Base-by-base conservation (phyloP, 345 rosid species). In the Aethionema arabicum region DNA sequence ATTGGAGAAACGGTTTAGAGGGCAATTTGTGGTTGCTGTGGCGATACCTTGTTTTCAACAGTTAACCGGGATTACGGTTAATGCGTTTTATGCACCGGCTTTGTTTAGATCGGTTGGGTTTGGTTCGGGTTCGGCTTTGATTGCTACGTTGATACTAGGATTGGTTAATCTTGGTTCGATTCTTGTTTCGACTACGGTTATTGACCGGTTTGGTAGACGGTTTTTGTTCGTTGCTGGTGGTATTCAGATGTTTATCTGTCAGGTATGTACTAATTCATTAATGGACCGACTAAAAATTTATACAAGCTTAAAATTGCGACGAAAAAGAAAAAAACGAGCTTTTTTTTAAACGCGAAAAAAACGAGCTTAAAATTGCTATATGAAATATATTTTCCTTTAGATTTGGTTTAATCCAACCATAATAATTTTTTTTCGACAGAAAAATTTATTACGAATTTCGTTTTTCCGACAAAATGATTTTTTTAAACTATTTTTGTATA, bases 71-170 rank as follows among this genome's bases (percentile, higher is more conserved):
- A 83, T 88, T 27, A 84, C 81, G 64, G 69, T 88, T 13, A 80
- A 86, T 43, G 96, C 90, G 13, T 91, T 91, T 57, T 91, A 83
- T 11, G 98, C 96, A 0, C 96, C 98, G 4, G 80, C 79, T 29
- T 68, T 86, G 4, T 88, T 88, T 70, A 83, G 83, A 43, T 78
- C 98, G 5, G 82, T 88, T 11, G 95, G 96, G 4, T 83, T 88
- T 37, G 92, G 95, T 40, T 83, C 55, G 8, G 77, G 82, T 49
- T 74, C 90, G 7, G 83, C 95, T 40, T 73, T 91, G 27, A 72
- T 85, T 8, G 87, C 85, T 0, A 74, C 96, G 0, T 69, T 88
- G 5, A 79, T 91, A 32, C 75, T 88, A 0, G 98, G 95, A 4
- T 3, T 79, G 37, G 95, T 91, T 63, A 88, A 82, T 63, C 83